Evolutionary conservation across 176 grass and related monocot species (phyloP), one percentile per base, ranked within the genome.

Genomic region (Juncus inflexus): DNA sequence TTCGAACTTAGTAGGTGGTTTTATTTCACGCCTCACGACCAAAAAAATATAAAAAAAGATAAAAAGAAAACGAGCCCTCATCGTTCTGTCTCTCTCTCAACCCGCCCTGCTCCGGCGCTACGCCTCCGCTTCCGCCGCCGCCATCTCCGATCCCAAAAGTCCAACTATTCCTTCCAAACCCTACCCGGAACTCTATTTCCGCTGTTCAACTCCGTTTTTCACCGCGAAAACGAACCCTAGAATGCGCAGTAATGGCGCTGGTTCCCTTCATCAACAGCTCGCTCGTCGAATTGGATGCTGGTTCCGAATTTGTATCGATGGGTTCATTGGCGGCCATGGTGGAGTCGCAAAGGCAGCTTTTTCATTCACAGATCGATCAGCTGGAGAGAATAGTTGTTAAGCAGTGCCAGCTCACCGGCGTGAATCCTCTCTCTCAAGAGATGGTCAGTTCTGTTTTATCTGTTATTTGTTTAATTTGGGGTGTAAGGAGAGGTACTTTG

Each of bases 341-440:
- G 39, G 53, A 42, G 38, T 41, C 55, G 62, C 56, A 91, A 82
- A 78, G 76, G 77, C 50, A 77, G 12, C 59, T 79, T 52, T 83
- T 92, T 54, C 85, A 84, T 83, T 61, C 50, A 52, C 94, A 99
- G 88, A 80, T 82, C 72, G 80, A 86, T 37, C 83, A 90, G 60
- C 80, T 99, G 12, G 77, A 89, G 47, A 70, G 78, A 12, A 80
- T 99, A 13, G 94, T 99, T 60, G 75, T 80, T 38, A 58, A 77
- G 6, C 94, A 99, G 84, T 99, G 94, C 77, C 77, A 66, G 42
- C 82, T 92, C 67, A 99, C 88, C 3, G 88, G 94, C 37, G 87
- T 92, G 62, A 92, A 99, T 49, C 94, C 94, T 45, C 87, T 92
- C 38, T 76, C 94, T 6, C 94, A 97, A 72, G 94, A 97, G 73